Evolutionary conservation across 139 green algal species (phyloP), one percentile per base, ranked within the genome.

Genomic region (Mychonastes homosphaera): DNA sequence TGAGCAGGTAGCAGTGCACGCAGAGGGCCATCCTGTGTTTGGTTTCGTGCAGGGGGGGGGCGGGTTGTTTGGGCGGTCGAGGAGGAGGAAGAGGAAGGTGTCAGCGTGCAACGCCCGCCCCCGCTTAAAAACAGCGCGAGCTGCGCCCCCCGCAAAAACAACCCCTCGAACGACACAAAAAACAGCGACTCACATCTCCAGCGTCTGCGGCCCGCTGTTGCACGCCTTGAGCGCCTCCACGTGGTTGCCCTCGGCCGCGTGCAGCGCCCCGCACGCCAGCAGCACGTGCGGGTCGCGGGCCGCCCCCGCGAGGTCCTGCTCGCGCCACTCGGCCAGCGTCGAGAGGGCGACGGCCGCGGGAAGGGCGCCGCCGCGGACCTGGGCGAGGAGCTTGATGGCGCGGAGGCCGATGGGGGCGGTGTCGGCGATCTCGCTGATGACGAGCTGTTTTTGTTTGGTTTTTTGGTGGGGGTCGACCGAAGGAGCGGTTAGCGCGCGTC

Each of bases 221-320:
- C 86, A 94, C 15, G 69, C 79, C 54, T 94, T 95, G 3, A 98
- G 69, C 3, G 92, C 92, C 45, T 96, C 89, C 12, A 86, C 80
- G 61, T 87, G 89, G 70, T 96, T 90, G n/a, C 75, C 87, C 65
- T 95, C 88, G 33, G 76, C 48, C 6, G 71, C 56, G 51, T 86
- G 78, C 21, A 98, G 80, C 21, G 83, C 71, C 6, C 77, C 91
- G 8, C 85, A 84, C 1, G 95, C 55, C 4, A 96, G 66, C 38
- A 89, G 74, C 39, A 95, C 76, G 32, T 79, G 80, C 3, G 80
- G 60, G 70, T 97, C 96, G 43, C 58, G 58, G 7, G 79, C 72
- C 0, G 83, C 61, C 50, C 97, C 90, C 4, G 67, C 56, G 4
- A 94, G 60, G n/a, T n/a, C n/a, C n/a, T n/a, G n/a, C n/a, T n/a